Evolutionary conservation across 2,329 filamentous ascomycete species (phyloP).

Genomic region (Trichoderma gracile): DNA sequence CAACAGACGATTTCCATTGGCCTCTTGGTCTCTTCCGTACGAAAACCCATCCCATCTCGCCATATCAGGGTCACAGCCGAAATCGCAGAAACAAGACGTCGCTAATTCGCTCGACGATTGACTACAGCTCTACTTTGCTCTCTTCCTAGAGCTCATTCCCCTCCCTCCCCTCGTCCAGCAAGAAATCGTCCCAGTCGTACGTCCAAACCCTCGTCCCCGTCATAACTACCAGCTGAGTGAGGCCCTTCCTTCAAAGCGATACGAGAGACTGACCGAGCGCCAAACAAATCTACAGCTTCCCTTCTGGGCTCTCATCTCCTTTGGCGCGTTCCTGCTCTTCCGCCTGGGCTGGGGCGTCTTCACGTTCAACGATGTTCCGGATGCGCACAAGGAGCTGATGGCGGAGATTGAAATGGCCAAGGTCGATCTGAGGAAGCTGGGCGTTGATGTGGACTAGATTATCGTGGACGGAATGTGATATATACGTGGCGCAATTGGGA

Average conservation of each 20-base stretch:
- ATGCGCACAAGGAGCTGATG: slow-evolving; percentile 87
- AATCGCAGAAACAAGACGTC: not conserved
- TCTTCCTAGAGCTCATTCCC: slow-evolving; percentile 81
- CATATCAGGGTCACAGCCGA: not conserved
- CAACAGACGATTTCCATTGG: slow-evolving; percentile 88
- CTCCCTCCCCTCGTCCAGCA: slow-evolving; percentile 75
- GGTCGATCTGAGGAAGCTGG: slow-evolving; percentile 69
- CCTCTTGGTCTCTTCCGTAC: slow-evolving; percentile 84
- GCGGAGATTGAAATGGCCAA: slow-evolving; percentile 77
- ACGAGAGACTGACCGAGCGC: slow-evolving; percentile 7
- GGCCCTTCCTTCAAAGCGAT: not conserved
- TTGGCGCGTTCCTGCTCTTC: slow-evolving; percentile 89
- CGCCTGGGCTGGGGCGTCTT: slow-evolving; percentile 90
- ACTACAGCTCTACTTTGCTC: slow-evolving; percentile 84
- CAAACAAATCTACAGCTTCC: slow-evolving; percentile 64
- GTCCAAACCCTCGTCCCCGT: slow-evolving; percentile 38
- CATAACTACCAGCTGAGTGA: no score
- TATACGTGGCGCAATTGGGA: slow-evolving; percentile 22
- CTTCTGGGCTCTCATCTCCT: slow-evolving; percentile 87
- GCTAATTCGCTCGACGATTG: not conserved
- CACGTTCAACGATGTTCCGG: slow-evolving; percentile 94
- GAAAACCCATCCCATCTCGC: slow-evolving; percentile 31
- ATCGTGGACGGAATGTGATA: no score
- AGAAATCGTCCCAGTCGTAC: slow-evolving; percentile 85
- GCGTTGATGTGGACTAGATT: slow-evolving; percentile 73